A percentile compares a stretch with the other conserved stretches of the same genome.
phyloP scores from a whole-genome alignment of 176 grass and related monocot genomes.

The Musa troglodytarum region DNA sequence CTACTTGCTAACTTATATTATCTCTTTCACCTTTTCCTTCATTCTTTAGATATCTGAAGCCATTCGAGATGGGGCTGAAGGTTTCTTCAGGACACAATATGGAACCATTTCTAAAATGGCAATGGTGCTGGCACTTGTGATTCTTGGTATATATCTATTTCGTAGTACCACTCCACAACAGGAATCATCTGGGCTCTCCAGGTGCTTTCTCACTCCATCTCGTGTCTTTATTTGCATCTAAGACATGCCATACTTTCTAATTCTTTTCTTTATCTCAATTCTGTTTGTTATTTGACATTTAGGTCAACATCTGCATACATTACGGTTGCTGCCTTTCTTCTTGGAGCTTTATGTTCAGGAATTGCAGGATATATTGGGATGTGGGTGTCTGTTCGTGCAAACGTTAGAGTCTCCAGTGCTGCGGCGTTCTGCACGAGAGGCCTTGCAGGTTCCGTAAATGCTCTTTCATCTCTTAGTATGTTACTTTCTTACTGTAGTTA shows the following conservation, averaged over 20 bases:
- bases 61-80: constrained; percentile 97
- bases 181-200: constrained; percentile 83
- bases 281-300: constrained; percentile 23
- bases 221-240: not conserved
- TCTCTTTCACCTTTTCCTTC: constrained; percentile 11
- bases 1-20: constrained; percentile 14
- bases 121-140: constrained; percentile 72
- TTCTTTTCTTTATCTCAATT: not conserved
- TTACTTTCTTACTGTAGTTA: constrained; percentile 10
- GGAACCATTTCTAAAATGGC: constrained; percentile 98
- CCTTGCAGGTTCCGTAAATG: constrained; percentile 71
- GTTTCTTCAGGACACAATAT: constrained; percentile 97
- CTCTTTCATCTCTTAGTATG: constrained; percentile 17
- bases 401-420: constrained; percentile 99
- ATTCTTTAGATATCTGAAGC: constrained; percentile 91
- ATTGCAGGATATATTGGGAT: constrained; percentile 96
- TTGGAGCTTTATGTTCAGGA: constrained; percentile 95
- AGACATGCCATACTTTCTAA: not conserved
- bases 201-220: constrained; percentile 26
- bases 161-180: constrained; percentile 71
- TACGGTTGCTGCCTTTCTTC: constrained; percentile 86
- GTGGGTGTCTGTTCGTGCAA: constrained; percentile 98
- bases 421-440: constrained; percentile 97
- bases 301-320: constrained; percentile 89
- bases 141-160: constrained; percentile 98